Evolutionary conservation across 1,284 basidiomycete species (phyloP).

Genomic region (Phlebopus sp.): DNA sequence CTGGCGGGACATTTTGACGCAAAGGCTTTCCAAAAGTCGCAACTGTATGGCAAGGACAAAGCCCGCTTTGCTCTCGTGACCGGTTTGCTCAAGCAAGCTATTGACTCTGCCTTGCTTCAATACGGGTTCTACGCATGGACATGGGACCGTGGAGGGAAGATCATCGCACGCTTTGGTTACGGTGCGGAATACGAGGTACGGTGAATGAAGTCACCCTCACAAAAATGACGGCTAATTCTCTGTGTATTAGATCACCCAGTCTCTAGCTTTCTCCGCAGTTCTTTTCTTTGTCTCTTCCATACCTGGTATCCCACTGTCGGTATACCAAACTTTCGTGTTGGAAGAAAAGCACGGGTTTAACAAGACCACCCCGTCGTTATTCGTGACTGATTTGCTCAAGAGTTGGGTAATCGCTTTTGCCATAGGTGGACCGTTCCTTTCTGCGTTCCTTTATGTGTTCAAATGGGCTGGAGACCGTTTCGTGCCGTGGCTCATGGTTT

Average conservation of each 20-base stretch:
- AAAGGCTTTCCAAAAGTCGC: conserved; percentile 84
- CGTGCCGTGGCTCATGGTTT: conserved; percentile 86
- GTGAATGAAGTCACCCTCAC: conserved; percentile 15
- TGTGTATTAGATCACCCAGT: conserved; percentile 70
- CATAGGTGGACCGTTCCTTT: conserved; percentile 87
- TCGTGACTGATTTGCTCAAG: conserved; percentile 80
- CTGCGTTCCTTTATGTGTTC: conserved; percentile 86
- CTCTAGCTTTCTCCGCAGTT: conserved; percentile 73
- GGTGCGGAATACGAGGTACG: conserved; percentile 64
- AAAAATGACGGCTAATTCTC: conserved; percentile 2
- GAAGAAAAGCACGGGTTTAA: conserved; percentile 98
- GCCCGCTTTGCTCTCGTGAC: conserved; percentile 80
- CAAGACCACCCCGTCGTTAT: conserved; percentile 81
- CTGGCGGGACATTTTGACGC: conserved; percentile 71
- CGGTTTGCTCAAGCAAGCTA: conserved; percentile 67
- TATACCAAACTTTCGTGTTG: conserved; percentile 90
- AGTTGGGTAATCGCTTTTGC: conserved; percentile 70
- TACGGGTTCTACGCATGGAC: conserved; percentile 78
- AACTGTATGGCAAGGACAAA: conserved; percentile 90
- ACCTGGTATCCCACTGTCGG: conserved; percentile 69
- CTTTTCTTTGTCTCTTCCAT: conserved; percentile 68
- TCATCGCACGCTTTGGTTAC: conserved; percentile 56
- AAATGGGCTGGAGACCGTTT: conserved; percentile 90
- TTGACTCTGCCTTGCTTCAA: conserved; percentile 73
- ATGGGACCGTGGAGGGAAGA: conserved; percentile 62